A percentile compares a stretch with the other conserved stretches of the same genome.
Conservation (phyloP, 2,329 filamentous ascomycete genomes). For the Plenodomus lindquistii region DNA sequence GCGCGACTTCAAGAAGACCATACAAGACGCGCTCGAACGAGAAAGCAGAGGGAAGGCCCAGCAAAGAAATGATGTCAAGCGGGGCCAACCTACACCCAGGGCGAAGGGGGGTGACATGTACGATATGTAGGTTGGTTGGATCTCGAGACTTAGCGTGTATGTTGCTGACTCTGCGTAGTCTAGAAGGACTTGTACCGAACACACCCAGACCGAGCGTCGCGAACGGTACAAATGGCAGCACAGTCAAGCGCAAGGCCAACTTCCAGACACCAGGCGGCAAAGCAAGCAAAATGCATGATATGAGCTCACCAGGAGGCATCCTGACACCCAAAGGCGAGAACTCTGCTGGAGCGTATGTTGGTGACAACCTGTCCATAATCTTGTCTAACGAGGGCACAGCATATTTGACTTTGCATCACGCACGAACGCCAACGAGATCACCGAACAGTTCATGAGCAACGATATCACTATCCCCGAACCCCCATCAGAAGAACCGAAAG, state of each 20-base stretch:
- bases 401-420: slow-evolving; percentile 74
- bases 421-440: slow-evolving; percentile 75
- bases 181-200: slow-evolving; percentile 53
- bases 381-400: slow-evolving; percentile 41
- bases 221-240: slow-evolving; percentile 50
- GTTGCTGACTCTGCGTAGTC: slow-evolving; percentile 35
- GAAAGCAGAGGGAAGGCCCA: slow-evolving; percentile 70
- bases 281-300: slow-evolving; percentile 45
- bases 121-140: slow-evolving; percentile 65
- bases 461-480: slow-evolving; percentile 69
- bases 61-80: slow-evolving; percentile 64
- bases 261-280: slow-evolving; percentile 56
- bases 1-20: slow-evolving; percentile 79
- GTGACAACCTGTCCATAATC: not conserved
- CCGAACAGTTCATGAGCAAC: slow-evolving; percentile 77
- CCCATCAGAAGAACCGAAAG: slow-evolving; percentile 71
- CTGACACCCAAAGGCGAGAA: slow-evolving; percentile 39
- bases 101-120: slow-evolving; percentile 69
- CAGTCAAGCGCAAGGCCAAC: slow-evolving; percentile 58
- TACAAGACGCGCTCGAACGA: slow-evolving; percentile 82
- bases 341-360: slow-evolving; percentile 46
- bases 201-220: slow-evolving; percentile 47
- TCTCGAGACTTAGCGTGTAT: not conserved
- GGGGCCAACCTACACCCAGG: slow-evolving; percentile 63
- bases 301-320: slow-evolving; percentile 55